Evolutionary conservation across 306 rosid species (phyloP).

Genomic region (Clitoria ternatea): DNA sequence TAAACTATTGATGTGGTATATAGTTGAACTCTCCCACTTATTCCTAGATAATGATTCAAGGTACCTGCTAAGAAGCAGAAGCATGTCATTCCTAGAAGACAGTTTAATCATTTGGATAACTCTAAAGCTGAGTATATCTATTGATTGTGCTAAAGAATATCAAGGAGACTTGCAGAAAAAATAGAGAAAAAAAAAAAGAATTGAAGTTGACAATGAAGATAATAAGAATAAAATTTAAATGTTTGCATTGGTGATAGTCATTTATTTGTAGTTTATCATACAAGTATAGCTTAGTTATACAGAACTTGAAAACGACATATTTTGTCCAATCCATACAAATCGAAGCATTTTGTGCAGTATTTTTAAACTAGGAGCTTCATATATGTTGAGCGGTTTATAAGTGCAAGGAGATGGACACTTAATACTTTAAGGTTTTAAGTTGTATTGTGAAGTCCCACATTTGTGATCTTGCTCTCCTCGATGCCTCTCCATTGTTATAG

Average conservation of each 20-base stretch:
- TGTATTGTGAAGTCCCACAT: no score
- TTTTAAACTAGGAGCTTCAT: background rate
- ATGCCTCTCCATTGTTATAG: no score
- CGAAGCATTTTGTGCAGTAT: background rate
- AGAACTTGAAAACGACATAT: background rate
- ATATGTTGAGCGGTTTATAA: no score
- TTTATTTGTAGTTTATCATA: background rate
- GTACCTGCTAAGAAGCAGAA: background rate
- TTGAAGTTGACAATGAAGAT: background rate
- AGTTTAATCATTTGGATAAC: background rate
- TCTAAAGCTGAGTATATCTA: background rate
- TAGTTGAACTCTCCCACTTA: background rate
- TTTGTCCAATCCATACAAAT: background rate
- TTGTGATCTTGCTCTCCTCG: no score
- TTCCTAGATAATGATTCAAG: background rate
- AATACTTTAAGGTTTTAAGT: no score
- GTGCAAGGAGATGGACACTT: no score
- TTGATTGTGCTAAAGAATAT: background rate
- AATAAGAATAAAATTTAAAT: background rate
- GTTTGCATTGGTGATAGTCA: background rate
- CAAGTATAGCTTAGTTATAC: background rate
- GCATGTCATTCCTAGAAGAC: background rate
- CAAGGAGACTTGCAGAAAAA: background rate
- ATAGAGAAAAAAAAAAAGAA: background rate
- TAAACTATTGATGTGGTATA: background rate